These are phyloP conservation scores for Rossbeevera mucosa DNA, from an alignment of 768 basidiomycete genomes.

Conservation along the genomic window DNA sequence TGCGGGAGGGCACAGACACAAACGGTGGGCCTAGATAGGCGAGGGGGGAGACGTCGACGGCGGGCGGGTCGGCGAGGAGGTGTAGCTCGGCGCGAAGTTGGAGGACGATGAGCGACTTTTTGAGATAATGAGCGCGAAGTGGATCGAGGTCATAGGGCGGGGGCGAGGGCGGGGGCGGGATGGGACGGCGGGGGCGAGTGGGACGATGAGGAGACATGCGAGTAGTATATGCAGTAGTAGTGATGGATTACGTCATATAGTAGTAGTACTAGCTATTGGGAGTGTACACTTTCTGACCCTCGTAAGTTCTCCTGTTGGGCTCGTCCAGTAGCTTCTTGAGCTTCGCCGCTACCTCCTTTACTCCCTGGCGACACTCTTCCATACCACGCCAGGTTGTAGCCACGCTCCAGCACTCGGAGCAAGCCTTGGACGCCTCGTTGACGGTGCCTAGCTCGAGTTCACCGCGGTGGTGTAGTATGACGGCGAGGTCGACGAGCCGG, in stretches of 20 bases:
- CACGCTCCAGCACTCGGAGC: constrained; percentile 79
- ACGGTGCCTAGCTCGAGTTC: constrained; percentile 78
- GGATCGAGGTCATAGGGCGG: constrained; percentile 54
- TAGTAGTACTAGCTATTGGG: constrained; percentile 17
- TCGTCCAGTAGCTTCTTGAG: constrained; percentile 47
- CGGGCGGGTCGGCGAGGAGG: constrained; percentile 47
- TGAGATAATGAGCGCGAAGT: constrained; percentile 94
- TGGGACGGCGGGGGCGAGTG: constrained; percentile 1
- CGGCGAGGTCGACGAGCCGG: constrained; percentile 65
- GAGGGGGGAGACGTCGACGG: constrained; percentile 51
- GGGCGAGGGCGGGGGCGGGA: constrained; percentile 9
- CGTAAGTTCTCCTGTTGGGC: constrained; percentile 29
- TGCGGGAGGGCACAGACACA: constrained; percentile 57
- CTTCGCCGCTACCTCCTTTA: constrained; percentile 56
- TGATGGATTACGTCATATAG: constrained; percentile 15
- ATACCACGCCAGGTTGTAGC: constrained; percentile 66
- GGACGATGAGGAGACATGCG: not conserved
- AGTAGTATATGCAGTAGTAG: not conserved
- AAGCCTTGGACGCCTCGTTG: constrained; percentile 53
- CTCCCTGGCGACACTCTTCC: constrained; percentile 57
- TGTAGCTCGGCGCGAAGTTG: constrained; percentile 80
- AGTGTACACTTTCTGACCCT: constrained; percentile 31
- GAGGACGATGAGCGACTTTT: constrained; percentile 88
- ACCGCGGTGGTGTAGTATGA: constrained; percentile 60
- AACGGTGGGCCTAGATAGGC: constrained; percentile 91